Percentiles rank a stretch among this genome's conserved stretches.
These are phyloP conservation scores for Malassezia obtusa DNA, from an alignment of 1,284 basidiomycete genomes.

Conservation along the genomic window DNA sequence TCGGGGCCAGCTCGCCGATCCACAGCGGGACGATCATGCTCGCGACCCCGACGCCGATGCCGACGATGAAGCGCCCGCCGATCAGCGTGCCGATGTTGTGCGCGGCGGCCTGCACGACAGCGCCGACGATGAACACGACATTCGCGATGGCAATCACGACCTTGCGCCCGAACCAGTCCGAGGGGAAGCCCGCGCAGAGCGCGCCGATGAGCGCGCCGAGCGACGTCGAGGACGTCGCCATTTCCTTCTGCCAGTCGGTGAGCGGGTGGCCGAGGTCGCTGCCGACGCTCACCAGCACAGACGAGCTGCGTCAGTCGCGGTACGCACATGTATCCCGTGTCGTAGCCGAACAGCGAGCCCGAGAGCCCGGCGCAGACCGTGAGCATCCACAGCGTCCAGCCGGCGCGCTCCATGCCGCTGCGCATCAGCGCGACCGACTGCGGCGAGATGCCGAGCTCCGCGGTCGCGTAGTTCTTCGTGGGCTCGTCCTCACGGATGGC, in stretches of 20 bases:
- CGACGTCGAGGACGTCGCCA: constrained; percentile 17
- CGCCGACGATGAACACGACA: constrained; percentile 33
- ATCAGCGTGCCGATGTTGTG: constrained; percentile 47
- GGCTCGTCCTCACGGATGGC: background rate
- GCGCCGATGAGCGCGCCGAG: constrained; percentile 18
- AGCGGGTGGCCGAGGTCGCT: constrained; percentile 12
- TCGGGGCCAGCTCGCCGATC: constrained; percentile 49
- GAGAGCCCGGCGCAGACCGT: constrained; percentile 17
- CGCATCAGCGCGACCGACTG: background rate
- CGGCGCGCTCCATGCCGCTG: constrained; percentile 12
- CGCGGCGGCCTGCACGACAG: constrained; percentile 46
- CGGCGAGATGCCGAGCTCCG: background rate
- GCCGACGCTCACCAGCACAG: constrained; percentile 16
- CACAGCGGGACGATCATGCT: constrained; percentile 48
- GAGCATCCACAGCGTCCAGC: constrained; percentile 17
- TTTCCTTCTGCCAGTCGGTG: constrained; percentile 12
- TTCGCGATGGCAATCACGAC: constrained; percentile 21
- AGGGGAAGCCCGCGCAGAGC: constrained; percentile 13
- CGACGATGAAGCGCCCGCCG: constrained; percentile 50
- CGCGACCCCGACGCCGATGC: constrained; percentile 48
- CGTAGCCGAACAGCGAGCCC: constrained; percentile 20
- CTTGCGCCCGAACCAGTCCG: constrained; percentile 16
- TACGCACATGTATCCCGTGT: constrained; percentile 17
- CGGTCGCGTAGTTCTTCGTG: background rate
- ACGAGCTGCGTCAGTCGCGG: constrained; percentile 1